Evolutionary conservation across 805 yeast genomes (phyloP).

Genomic region (Candida railenensis): DNA sequence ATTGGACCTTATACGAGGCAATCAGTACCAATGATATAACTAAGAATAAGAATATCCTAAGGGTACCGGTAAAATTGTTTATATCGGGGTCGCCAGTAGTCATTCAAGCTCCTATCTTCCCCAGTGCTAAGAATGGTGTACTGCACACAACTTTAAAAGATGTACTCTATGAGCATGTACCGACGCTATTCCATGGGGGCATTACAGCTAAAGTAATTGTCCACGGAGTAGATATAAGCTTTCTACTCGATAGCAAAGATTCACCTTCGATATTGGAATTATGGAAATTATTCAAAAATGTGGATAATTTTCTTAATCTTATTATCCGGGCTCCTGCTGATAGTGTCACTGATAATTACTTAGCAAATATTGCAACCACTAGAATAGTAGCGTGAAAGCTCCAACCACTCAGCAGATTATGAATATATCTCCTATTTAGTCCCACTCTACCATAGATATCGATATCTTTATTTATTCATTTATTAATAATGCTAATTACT

Average conservation of each 20-base stretch:
- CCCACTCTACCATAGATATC: too few species aligned
- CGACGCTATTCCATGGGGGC: background rate
- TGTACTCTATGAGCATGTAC: conserved; percentile 6
- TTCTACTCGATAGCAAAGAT: conserved; percentile 1
- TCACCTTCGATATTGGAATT: conserved; percentile 20
- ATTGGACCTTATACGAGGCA: conserved; percentile 22
- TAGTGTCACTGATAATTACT: background rate
- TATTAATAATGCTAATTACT: too few species aligned
- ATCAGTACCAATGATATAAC: conserved; percentile 29
- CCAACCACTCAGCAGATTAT: too few species aligned
- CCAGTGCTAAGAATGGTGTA: conserved; percentile 8
- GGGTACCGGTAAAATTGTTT: conserved; percentile 51
- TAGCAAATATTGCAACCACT: background rate
- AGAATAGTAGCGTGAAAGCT: background rate
- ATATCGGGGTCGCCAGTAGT: conserved; percentile 37
- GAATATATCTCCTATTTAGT: too few species aligned
- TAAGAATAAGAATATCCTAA: conserved; percentile 19
- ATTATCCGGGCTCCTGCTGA: conserved; percentile 11
- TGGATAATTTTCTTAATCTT: conserved; percentile 38
- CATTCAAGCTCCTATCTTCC: conserved; percentile 25
- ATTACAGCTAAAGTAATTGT: background rate
- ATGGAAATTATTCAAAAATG: conserved; percentile 32
- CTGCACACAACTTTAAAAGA: conserved; percentile 4
- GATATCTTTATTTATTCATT: too few species aligned
- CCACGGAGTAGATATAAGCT: background rate